Evolutionary conservation across 495 filamentous ascomycete species (phyloP), one percentile per base, ranked within the genome.

Genomic region (Stereocaulon alpinum): DNA sequence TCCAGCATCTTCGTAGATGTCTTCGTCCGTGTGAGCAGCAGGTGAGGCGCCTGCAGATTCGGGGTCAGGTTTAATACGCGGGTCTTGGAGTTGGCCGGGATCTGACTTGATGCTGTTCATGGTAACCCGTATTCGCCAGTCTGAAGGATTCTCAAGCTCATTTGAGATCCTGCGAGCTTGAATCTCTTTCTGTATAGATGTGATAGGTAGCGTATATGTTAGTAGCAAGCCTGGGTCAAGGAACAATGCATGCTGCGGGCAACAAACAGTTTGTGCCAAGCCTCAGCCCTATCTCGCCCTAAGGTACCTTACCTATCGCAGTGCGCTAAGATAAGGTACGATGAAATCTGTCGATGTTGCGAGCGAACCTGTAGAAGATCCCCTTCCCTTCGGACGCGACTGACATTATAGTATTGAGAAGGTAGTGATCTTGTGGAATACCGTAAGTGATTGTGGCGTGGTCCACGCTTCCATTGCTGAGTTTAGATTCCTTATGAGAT

Each of bases 1-100:
- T 53, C 88, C 88, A 5, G 88, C 86, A 70, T 96, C 91, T 71
- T 96, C 91, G 61, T 89, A 89, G 59, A 88, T 75, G 64, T 89
- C 88, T 27, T 91, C 84, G 49, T 90, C 86, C 32, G 82, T 81
- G 42, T 86, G 73, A 49, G 75, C 77, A 27, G 74, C 76, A 32
- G 87, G 81, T 37, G 84, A 77, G 10, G 68, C 60, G 60, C 76
- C 80, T 55, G 74, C 73, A 55, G 72, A 76, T 44, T 89, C 87
- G 5, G 80, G 78, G 42, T 92, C 88, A 18, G 77, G 68, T 70
- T 91, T 91, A 74, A 91, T 79, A 22, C 63, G 45, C 27, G 68
- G 20, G 22, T 58, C 59, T 43, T 56, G 55, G n/a, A 27, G 32
- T 44, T 59, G 47, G 32, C 42, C 50, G 14, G 57, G 42, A 43